Evolutionary conservation across 2,329 filamentous ascomycete genomes (phyloP), one percentile per base, ranked within the genome.

Genomic region (Xylaria sp.): DNA sequence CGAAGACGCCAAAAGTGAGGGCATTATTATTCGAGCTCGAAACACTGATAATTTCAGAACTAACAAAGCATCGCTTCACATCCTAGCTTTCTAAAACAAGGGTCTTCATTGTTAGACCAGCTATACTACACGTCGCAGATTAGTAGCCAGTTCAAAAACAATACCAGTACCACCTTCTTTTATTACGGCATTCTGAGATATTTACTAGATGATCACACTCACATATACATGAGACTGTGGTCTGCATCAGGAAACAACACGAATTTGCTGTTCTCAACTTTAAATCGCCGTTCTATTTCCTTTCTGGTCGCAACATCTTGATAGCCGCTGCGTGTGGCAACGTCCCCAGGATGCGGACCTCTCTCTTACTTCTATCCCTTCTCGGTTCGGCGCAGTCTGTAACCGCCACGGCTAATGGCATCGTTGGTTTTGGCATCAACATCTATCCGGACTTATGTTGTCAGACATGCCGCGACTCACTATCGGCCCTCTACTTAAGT

Each of bases 351-450:
- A 66, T 66, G 64, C 57, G 37, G 64, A 25, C 15, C n/a, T 25
- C 63, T 55, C 28, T 55, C 1, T n/a, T 10, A 28, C 28, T 66
- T 23, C 32, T 34, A 23, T n/a, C 51, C 63, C 46, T 63, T 63
- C 52, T 25, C 58, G 10, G 37, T 20, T 25, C 44, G 5, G 9
- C 34, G 7, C 52, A 46, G 20, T 20, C 58, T 54, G 65, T 5
- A 23, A 41, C 4, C 18, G 67, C 67, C 37, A 46, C 62, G 2
- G 55, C 57, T 10, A 69, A 75, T 68, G 76, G 76, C 20, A 71
- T 75, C 34, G 73, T 78, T 44, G 77, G 77, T 28, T 76, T 74
- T 58, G 77, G 76, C 1, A 75, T 77, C 28, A 60, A 70, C 18
- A 67, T 77, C 54, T 79, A 75, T 61, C 58, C 70, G 12, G 73